A percentile compares a stretch with the other conserved stretches of the same genome.
Conservation (phyloP, 2,329 filamentous ascomycete genomes). For the Aspergillus oerlinghausenensis region DNA sequence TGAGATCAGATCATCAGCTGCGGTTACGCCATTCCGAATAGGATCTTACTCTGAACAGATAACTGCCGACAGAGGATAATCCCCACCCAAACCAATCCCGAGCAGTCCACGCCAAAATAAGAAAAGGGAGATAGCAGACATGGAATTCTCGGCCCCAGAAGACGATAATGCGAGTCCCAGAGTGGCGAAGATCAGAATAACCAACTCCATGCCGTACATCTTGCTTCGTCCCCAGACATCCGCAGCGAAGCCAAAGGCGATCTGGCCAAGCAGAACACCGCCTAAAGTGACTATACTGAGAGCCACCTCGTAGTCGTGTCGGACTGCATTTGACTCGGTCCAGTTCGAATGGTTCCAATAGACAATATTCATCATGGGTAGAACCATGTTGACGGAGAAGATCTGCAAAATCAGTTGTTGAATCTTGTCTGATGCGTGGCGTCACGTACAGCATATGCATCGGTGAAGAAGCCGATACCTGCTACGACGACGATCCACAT, state of each 20-base stretch:
- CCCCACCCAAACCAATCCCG: constrained; percentile 55
- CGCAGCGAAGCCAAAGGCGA: constrained; percentile 30
- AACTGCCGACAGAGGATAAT: constrained; percentile 61
- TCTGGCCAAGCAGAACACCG: constrained; percentile 26
- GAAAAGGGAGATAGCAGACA: constrained; percentile 37
- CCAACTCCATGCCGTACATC: constrained; percentile 44
- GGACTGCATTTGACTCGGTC: background rate
- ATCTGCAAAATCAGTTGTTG: constrained; percentile 7
- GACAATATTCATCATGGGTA: constrained; percentile 9
- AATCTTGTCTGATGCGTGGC: no score
- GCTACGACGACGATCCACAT: constrained; percentile 11
- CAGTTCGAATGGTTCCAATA: constrained; percentile 4
- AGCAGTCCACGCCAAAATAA: constrained; percentile 41
- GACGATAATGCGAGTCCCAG: constrained; percentile 40
- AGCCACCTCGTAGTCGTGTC: constrained; percentile 6
- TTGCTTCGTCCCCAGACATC: constrained; percentile 41
- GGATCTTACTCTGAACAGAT: constrained; percentile 53
- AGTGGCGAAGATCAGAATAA: constrained; percentile 40
- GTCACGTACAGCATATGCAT: constrained; percentile 9
- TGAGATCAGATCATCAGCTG: background rate
- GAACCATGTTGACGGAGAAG: constrained; percentile 15
- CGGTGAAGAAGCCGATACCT: constrained; percentile 12
- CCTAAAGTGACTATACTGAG: constrained; percentile 19
- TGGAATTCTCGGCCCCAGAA: constrained; percentile 30
- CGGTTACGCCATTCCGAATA: background rate